Evolutionary conservation across 2,329 filamentous ascomycete species (phyloP), one percentile per base, ranked within the genome.

Genomic region (Cordyceps cicadae): DNA sequence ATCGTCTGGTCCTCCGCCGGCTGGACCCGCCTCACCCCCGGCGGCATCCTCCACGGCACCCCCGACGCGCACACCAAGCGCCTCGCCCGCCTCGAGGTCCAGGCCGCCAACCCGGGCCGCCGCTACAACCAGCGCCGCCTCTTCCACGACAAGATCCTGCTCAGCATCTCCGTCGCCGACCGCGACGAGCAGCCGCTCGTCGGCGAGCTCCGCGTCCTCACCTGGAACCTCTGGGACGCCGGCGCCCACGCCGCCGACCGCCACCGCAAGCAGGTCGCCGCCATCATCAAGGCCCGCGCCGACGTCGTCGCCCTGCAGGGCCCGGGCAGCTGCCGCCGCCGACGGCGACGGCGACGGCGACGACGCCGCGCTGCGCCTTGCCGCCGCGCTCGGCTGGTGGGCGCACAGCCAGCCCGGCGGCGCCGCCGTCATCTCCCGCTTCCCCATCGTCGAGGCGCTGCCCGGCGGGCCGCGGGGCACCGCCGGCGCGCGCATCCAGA

Each of bases 211-310:
- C 68, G 66, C 48, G 70, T 77, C 7, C 64, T 77, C 57, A 69
- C 71, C 5, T 71, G 69, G 59, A 77, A 77, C 65, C 65, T 77
- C 55, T 77, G 76, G 75, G 62, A 67, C 41, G 72, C 73, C 6
- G 75, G 74, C 48, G 69, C 68, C 2, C 61, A 66, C 9, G 69
- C 77, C n/a, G 69, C 70, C 19, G 64, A 71, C 61, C 73, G 71
- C 60, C 72, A 76, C 61, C 65, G 65, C 43, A 77, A 76, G 67
- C 75, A 77, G 60, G 64, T 76, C 14, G 63, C 60, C 1, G 72
- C 72, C 62, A 66, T 77, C 5, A 62, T 64, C 24, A 63, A 66
- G 2, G 66, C 46, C 8, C 68, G 70, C 12, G 70, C 67, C 15
- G 75, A 77, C 37, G 63, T 77, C 2, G 67, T 76, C 9, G 72